Conservation (phyloP, 208 protist species). For the Porcisia hertigi region DNA sequence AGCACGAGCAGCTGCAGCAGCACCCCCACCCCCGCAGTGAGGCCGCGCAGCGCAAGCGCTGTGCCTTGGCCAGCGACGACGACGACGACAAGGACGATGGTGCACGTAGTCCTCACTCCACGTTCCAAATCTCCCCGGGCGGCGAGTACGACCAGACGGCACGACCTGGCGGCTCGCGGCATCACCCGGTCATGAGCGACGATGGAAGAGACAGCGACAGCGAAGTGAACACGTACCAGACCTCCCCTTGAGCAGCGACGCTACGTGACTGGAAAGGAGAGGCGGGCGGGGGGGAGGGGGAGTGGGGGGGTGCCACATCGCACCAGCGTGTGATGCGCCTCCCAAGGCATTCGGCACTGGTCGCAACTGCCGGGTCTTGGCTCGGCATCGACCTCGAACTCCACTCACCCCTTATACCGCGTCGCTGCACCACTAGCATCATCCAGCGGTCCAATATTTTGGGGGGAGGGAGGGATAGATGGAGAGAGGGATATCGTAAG, state of each 20-base stretch:
- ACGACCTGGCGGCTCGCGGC: not conserved
- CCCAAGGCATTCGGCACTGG: conserved; percentile 54
- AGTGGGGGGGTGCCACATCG: conserved; percentile 56
- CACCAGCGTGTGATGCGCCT: conserved; percentile 53
- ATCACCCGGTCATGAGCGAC: not conserved
- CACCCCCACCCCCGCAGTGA: conserved; percentile 24
- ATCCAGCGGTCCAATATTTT: no score
- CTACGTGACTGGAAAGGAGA: not conserved
- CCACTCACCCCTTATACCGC: conserved; percentile 17
- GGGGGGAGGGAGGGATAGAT: not conserved
- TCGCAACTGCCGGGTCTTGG: conserved; percentile 61
- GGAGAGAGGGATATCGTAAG: not conserved
- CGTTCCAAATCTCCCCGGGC: not conserved
- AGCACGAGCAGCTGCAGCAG: conserved; percentile 6
- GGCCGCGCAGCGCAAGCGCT: conserved; percentile 4
- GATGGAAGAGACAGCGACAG: not conserved
- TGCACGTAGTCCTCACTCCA: not conserved
- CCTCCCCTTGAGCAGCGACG: not conserved
- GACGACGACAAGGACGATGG: conserved; percentile 9
- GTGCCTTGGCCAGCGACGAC: conserved; percentile 3
- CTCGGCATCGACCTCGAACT: conserved; percentile 67
- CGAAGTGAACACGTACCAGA: not conserved
- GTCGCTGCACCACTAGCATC: no score
- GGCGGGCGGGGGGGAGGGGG: conserved; percentile 10
- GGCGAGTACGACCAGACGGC: conserved; percentile 10